Percentiles rank a stretch among this genome's conserved stretches.
Conservation (phyloP, 139 green algal genomes). For the Micractinium conductrix region DNA sequence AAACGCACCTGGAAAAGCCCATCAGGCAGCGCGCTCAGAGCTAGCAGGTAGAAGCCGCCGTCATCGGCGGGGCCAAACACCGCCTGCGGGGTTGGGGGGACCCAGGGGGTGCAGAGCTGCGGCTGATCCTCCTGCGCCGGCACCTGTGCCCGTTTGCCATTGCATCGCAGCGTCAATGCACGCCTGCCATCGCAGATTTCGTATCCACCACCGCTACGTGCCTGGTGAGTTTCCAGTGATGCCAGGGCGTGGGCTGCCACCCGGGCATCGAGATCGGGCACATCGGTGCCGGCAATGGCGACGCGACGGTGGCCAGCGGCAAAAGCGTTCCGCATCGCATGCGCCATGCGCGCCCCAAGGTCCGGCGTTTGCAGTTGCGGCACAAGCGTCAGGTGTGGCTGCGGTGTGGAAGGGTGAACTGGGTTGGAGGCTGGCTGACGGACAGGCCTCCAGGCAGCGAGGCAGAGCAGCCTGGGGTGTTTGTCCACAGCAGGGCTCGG, state of each 20-base stretch:
- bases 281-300: constrained; percentile 70
- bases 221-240: constrained; percentile 8
- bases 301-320: constrained; percentile 39
- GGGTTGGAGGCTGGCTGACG: not conserved
- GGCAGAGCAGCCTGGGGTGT: no score
- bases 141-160: no score
- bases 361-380: constrained; percentile 57
- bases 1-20: constrained; percentile 13
- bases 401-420: no score
- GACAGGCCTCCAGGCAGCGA: no score
- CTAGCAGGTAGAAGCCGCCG: constrained; percentile 80
- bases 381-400: not conserved
- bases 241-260: constrained; percentile 40
- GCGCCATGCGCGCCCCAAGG: constrained; percentile 62
- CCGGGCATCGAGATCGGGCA: constrained; percentile 60
- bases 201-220: no score
- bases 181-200: no score
- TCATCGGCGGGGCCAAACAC: constrained; percentile 73
- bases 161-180: no score
- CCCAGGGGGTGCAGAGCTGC: no score
- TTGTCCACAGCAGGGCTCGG: not conserved
- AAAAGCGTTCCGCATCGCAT: constrained; percentile 48
- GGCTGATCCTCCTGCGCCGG: no score
- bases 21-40: constrained; percentile 39
- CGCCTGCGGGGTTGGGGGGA: constrained; percentile 46